Evolutionary conservation across 495 filamentous ascomycete species (phyloP), one percentile per base, ranked within the genome.

Genomic region (Hamigera avellanea): DNA sequence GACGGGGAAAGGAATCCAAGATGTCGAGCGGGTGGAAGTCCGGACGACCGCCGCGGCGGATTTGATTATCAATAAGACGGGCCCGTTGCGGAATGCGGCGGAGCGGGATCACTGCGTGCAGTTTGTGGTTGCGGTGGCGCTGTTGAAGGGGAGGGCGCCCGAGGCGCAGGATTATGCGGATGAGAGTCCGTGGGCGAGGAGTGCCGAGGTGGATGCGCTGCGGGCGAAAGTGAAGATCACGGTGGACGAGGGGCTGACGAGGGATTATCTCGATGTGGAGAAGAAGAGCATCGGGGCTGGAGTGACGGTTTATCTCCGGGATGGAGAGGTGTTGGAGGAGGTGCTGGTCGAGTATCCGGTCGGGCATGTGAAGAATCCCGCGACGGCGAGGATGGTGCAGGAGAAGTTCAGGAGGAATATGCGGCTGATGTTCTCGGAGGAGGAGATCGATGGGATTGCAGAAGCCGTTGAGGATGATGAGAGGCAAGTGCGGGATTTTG

Each of bases 341-440:
- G 74, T 87, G 30, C 70, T 83, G 8, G 72, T 94, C n/a, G 82
- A 93, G 56, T 86, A 81, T 33, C 86, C 86, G 3, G 65, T 89
- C 26, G 86, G 86, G 32, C 85, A 93, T 64, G 73, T 69, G 37
- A 63, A 80, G 41, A 67, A 82, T 38, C 70, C 80, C 35, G 79
- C 84, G 61, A 86, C 86, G 34, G 79, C 84, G 55, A 77, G 76
- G 25, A 67, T 80, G 40, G 78, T 89, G 35, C 50, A 85, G 35
- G 69, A 69, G 43, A 93, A 93, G 65, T 91, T 83, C 54, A 73
- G 76, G 70, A 67, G 72, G 48, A 86, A 89, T 52, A 66, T 91
- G 33, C 69, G 67, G 35, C 73, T 73, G 15, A 74, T 82, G 53
- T 86, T 75, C 52, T 59, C 64, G 23, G 62, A 75, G 42, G 57